Percentiles rank a stretch among this genome's conserved stretches.
phyloP scores from a whole-genome alignment of 352 stramenopile species.

The Globisporangium apiculatum region DNA sequence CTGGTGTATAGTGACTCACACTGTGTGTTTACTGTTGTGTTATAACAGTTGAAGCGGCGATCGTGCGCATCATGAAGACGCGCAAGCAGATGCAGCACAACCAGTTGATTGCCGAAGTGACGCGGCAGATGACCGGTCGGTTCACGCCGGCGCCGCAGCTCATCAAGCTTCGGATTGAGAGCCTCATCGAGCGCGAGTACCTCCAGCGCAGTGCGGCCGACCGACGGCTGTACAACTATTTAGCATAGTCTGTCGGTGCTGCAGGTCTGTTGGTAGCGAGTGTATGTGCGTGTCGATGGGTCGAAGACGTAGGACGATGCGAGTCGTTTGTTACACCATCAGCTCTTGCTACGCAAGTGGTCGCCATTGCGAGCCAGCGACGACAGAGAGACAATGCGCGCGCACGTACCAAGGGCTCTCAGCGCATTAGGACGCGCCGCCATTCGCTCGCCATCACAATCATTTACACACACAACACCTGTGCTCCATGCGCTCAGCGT shows the following conservation, averaged over 20 bases:
- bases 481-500: too few relatives aligned
- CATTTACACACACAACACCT: too few relatives aligned
- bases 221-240: slow-evolving; percentile 95
- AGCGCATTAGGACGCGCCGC: too few relatives aligned
- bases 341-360: too few relatives aligned
- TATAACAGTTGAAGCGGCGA: slow-evolving; percentile 80
- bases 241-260: slow-evolving; percentile 74
- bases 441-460: too few relatives aligned
- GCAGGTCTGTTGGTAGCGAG: not conserved
- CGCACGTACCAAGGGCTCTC: too few relatives aligned
- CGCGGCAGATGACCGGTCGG: slow-evolving; percentile 77
- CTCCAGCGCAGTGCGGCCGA: slow-evolving; percentile 92
- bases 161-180: slow-evolving; percentile 98
- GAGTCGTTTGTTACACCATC: too few relatives aligned
- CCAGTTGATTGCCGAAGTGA: slow-evolving; percentile 89
- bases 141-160: slow-evolving; percentile 94
- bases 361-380: too few relatives aligned
- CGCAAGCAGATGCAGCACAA: slow-evolving; percentile 91
- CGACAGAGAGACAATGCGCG: too few relatives aligned
- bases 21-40: too few relatives aligned
- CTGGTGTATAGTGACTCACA: too few relatives aligned
- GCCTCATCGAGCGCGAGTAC: slow-evolving; percentile 98
- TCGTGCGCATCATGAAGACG: slow-evolving; percentile 96
- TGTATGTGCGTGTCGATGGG: not conserved
- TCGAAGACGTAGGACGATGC: too few relatives aligned